Percentiles rank a stretch among this genome's conserved stretches.
Conservation (phyloP, 2,329 filamentous ascomycete species). For the Pseudodiploospora longispora region DNA sequence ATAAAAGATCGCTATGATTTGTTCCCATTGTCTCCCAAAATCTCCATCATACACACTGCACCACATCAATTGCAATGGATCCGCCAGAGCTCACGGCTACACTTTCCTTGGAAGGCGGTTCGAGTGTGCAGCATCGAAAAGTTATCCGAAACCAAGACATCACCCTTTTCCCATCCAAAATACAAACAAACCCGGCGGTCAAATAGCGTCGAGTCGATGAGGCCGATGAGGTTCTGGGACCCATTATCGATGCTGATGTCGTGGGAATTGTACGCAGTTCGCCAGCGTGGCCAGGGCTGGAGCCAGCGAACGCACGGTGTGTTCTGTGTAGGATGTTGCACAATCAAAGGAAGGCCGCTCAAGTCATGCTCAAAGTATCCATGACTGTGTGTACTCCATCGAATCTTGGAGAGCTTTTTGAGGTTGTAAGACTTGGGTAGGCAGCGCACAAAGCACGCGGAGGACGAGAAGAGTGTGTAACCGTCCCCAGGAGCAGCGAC, state of each 20-base stretch:
- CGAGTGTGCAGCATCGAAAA: conserved; percentile 39
- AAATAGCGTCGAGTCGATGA: conserved; percentile 34
- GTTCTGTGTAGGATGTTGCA: conserved; percentile 35
- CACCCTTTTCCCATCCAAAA: conserved; percentile 45
- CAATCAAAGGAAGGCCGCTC: conserved; percentile 32
- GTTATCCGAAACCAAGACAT: conserved; percentile 46
- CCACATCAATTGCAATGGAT: conserved; percentile 36
- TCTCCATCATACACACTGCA: no score
- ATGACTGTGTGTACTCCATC: conserved; percentile 3
- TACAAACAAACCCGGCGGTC: conserved; percentile 43
- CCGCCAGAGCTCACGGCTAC: conserved; percentile 40
- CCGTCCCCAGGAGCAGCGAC: neutral
- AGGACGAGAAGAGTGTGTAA: conserved; percentile 4
- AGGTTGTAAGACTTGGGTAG: conserved; percentile 1
- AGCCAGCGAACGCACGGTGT: conserved; percentile 45
- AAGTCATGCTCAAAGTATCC: neutral
- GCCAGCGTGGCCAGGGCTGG: conserved; percentile 44
- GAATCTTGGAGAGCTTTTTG: conserved; percentile 4
- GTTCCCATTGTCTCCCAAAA: no score
- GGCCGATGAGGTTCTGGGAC: conserved; percentile 17
- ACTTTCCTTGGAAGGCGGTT: conserved; percentile 34
- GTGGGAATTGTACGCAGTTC: conserved; percentile 41
- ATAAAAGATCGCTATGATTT: no score
- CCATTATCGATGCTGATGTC: conserved; percentile 33
- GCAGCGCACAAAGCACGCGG: neutral